These are phyloP conservation scores for Metschnikowia rubicola DNA, from an alignment of 805 yeast genomes.

Conservation along the genomic window DNA sequence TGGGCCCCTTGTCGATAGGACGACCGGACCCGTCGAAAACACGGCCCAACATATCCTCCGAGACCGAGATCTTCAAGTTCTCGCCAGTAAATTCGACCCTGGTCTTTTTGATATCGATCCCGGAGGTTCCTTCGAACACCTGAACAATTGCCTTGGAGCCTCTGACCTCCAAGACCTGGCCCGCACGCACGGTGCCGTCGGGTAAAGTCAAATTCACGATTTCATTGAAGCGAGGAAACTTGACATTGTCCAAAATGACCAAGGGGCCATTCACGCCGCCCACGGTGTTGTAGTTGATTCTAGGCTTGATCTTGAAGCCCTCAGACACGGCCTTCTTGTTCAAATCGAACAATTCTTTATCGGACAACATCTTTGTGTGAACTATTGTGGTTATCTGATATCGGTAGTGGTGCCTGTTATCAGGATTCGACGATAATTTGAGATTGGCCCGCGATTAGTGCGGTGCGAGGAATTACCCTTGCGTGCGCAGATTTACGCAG, in stretches of 20 bases:
- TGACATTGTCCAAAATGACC: constrained; percentile 59
- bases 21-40: constrained; percentile 98
- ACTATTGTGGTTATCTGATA: no score
- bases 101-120: constrained; percentile 97
- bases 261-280: constrained; percentile 98
- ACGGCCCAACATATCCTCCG: constrained; percentile 97
- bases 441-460: constrained; percentile 10
- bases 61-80: constrained; percentile 86
- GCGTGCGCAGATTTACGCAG: constrained; percentile 5
- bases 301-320: constrained; percentile 88
- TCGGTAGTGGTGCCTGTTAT: constrained; percentile 9
- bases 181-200: constrained; percentile 91
- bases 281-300: constrained; percentile 91
- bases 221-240: constrained; percentile 77
- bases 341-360: constrained; percentile 56
- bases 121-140: constrained; percentile 98
- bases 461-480: constrained; percentile 8
- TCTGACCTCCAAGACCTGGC: constrained; percentile 97
- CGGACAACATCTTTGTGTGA: constrained; percentile 31
- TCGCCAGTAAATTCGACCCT: constrained; percentile 96
- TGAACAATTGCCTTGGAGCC: constrained; percentile 97
- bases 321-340: constrained; percentile 90
- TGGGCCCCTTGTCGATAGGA: constrained; percentile 97
- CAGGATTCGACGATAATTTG: constrained; percentile 18
- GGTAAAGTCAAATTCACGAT: constrained; percentile 96